Percentiles rank a stretch among this genome's conserved stretches.
These are phyloP conservation scores for Diaporthe humulicola DNA, from an alignment of 2,329 filamentous ascomycete genomes.

Conservation along the genomic window DNA sequence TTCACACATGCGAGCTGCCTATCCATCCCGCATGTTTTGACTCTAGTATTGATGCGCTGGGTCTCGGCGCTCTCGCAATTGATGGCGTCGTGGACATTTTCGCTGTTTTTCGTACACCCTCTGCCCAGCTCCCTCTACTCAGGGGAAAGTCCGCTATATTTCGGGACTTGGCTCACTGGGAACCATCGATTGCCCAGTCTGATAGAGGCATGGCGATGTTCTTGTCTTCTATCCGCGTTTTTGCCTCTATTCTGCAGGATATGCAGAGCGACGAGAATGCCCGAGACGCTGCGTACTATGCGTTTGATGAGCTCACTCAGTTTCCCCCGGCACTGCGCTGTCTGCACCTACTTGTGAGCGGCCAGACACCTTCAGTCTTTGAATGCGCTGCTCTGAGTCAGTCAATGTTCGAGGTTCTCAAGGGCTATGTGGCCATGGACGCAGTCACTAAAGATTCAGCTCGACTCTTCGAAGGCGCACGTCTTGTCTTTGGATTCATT, in stretches of 20 bases:
- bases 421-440: neutral
- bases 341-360: slow-evolving; percentile 14
- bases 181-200: slow-evolving; percentile 2
- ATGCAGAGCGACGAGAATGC: neutral
- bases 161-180: slow-evolving; percentile 12
- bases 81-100: slow-evolving; percentile 26
- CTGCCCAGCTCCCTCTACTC: neutral
- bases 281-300: neutral
- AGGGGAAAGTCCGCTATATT: slow-evolving; percentile 25
- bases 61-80: neutral
- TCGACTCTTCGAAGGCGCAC: slow-evolving; percentile 18
- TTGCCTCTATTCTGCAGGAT: slow-evolving; percentile 7
- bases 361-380: neutral
- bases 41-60: neutral
- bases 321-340: slow-evolving; percentile 27
- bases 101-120: neutral
- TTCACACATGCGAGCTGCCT: slow-evolving; percentile 27
- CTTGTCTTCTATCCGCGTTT: slow-evolving; percentile 17
- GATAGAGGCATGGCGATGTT: slow-evolving; percentile 31
- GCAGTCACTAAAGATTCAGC: neutral
- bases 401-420: neutral
- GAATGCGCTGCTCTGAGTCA: slow-evolving; percentile 27
- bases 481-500: slow-evolving; percentile 18
- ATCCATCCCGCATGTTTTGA: slow-evolving; percentile 24
- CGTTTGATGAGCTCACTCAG: slow-evolving; percentile 1